Base-by-base conservation (phyloP, 331 rosid genomes). In the Acacia pycnantha region DNA sequence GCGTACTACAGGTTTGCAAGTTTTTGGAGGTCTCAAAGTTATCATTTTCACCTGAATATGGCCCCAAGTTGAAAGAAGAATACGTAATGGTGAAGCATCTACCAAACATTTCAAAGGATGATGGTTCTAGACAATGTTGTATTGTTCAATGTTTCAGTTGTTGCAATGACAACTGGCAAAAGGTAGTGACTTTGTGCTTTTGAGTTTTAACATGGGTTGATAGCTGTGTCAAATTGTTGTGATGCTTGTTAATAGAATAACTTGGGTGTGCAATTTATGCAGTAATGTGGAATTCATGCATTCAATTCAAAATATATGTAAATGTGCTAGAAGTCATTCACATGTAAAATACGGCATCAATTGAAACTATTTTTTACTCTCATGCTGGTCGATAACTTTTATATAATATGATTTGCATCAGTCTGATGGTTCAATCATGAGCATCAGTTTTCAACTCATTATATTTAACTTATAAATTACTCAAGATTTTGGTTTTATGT, bases 161-260 rank as follows among this genome's bases (percentile, higher is more conserved):
- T 86, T 96, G 98, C 75, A 92, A 96, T 85, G 97, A 96, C 92
- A 96, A 90, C 84, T 96, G 99, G 99, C 99, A 96, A 88, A 96
- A 92, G 98, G 98, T 92, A 91, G 43, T 61, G 66, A 43, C 81
- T 76, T 81, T 69, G 76, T 79, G 73, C 78, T 35, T 78, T n/a
- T n/a, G n/a, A n/a, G n/a, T n/a, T n/a, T 9, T 61, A 70, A 77
- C 59, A 68, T 54, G 33, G 44, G 70, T 65, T n/a, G 31, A 41
- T 33, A 66, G 14, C 72, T 69, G 74, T 11, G 74, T 40, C 8
- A 3, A 69, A 41, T 41, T 41, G 16, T 1, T n/a, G 33, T 62
- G 82, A 64, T 62, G 65, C 29, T n/a, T 76, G 64, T n/a, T 40
- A 29, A 74, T 51, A 16, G 29, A 41, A 77, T 69, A 46, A 59